Evolutionary conservation across 2,329 filamentous ascomycete genomes (phyloP).

Genomic region (Botryotinia calthae): DNA sequence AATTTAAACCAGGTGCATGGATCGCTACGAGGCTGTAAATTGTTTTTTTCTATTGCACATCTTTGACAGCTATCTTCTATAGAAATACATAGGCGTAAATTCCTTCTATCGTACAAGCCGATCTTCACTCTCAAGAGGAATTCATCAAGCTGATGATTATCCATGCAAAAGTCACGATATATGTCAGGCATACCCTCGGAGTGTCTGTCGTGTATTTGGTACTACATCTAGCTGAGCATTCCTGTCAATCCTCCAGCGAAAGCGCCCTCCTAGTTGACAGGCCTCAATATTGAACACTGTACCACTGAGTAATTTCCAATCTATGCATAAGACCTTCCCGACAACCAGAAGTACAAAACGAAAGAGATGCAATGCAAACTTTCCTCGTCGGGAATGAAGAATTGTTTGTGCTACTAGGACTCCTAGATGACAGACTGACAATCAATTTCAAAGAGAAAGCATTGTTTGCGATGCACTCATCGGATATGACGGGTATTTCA

Average conservation of each 20-base stretch:
- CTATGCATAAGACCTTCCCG: slow-evolving; percentile 7
- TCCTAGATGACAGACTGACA: neutral
- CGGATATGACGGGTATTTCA: slow-evolving; percentile 12
- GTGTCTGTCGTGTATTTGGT: neutral
- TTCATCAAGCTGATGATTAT: neutral
- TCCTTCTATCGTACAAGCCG: neutral
- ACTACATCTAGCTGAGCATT: neutral
- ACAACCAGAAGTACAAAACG: neutral
- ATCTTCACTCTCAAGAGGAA: neutral
- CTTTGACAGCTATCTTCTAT: neutral
- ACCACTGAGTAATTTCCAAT: slow-evolving; percentile 2
- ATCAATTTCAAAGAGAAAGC: neutral
- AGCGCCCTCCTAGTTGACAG: neutral
- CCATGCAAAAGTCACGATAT: slow-evolving; percentile 4
- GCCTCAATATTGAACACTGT: neutral
- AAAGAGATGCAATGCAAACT: neutral
- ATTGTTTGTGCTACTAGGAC: neutral
- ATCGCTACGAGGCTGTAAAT: neutral
- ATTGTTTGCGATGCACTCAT: slow-evolving; percentile 9
- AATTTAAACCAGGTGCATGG: neutral
- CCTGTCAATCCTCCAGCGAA: slow-evolving; percentile 1
- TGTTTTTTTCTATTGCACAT: neutral
- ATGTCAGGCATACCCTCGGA: neutral
- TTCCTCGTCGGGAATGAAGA: slow-evolving; percentile 1
- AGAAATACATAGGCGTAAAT: neutral